These are phyloP conservation scores for Phyllosticta citrichinensis DNA, from an alignment of 2,329 filamentous ascomycete genomes.

Conservation along the genomic window DNA sequence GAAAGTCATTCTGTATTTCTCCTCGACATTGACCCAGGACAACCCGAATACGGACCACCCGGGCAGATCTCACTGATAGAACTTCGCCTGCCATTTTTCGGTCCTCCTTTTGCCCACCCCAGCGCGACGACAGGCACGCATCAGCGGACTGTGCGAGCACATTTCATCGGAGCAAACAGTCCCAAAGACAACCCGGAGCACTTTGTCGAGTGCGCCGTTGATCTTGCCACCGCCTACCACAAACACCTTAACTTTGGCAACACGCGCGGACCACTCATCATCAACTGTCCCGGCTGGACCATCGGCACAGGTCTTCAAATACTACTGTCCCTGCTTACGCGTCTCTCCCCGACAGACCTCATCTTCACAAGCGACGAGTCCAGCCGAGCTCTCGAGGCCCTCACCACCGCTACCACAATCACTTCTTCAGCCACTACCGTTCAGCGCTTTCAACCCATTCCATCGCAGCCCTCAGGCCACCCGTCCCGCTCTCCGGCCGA, in stretches of 20 bases:
- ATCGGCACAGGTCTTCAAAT: constrained; percentile 60
- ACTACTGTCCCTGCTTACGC: constrained; percentile 46
- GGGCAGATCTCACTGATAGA: constrained; percentile 60
- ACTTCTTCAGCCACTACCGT: constrained; percentile 16
- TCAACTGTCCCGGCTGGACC: constrained; percentile 69
- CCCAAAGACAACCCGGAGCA: constrained; percentile 57
- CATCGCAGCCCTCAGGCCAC: constrained; percentile 39
- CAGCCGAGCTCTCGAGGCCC: constrained; percentile 44
- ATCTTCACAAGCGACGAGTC: constrained; percentile 53
- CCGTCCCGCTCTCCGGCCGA: constrained; percentile 52
- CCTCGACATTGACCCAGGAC: constrained; percentile 69
- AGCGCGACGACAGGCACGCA: constrained; percentile 14
- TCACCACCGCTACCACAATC: constrained; percentile 28
- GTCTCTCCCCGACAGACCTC: constrained; percentile 49
- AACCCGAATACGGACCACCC: constrained; percentile 63
- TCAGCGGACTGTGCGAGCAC: constrained; percentile 41
- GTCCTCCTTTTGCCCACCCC: constrained; percentile 57
- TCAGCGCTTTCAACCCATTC: constrained; percentile 40
- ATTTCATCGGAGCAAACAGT: constrained; percentile 55
- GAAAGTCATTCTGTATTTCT: constrained; percentile 39
- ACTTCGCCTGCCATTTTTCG: constrained; percentile 51
- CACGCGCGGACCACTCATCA: constrained; percentile 44
- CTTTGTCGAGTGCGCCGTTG: constrained; percentile 53
- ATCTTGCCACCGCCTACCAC: constrained; percentile 52
- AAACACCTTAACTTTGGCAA: constrained; percentile 32